Base-by-base conservation (phyloP, 768 basidiomycete genomes). In the Strobilomyces echinocephalus region DNA sequence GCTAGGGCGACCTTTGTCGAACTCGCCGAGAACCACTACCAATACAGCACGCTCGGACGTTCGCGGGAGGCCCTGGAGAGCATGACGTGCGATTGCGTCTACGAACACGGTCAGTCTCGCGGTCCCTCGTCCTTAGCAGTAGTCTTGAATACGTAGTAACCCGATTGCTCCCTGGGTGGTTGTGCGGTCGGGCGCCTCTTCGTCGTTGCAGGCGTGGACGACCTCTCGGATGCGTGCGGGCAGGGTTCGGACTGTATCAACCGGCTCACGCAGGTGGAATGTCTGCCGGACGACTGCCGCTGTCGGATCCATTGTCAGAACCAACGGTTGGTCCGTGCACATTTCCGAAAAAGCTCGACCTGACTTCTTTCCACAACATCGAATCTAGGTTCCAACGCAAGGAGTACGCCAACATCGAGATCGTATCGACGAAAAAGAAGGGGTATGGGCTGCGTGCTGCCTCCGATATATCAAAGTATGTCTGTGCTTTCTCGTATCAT, bases 261-360 rank as follows among this genome's bases (percentile, higher is more conserved):
- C 71, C 80, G 94, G 53, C 81, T 98, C 56, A 95, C 97, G 24
- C 95, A 95, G 71, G 92, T 98, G 12, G 97, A 99, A 72, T 99
- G 97, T 72, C 72, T 95, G n/a, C 74, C 82, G 14, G 87, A 80
- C 36, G 94, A 97, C 60, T 99, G 97, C 74, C 82, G 87, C 36
- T 93, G 91, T 74, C 76, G 82, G 42, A 64, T 73, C 8, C 77
- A 86, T 61, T 99, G 97, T 69, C 87, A 85, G 67, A 99, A 99
- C 67, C 95, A 97, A 73, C 82, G 95, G 95, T 95, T 63, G 63
- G 59, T 65, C 30, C 46, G 35, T 20, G 24, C n/a, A 16, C 34
- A 15, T 31, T 48, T 36, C 26, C 52, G 24, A 30, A 35, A 21
- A 44, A 43, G n/a, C 48, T 46, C 36, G 55, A 41, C 40, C 15